phyloP scores from a whole-genome alignment of 176 grass and related monocot genomes.

The Thalia dealbata region DNA sequence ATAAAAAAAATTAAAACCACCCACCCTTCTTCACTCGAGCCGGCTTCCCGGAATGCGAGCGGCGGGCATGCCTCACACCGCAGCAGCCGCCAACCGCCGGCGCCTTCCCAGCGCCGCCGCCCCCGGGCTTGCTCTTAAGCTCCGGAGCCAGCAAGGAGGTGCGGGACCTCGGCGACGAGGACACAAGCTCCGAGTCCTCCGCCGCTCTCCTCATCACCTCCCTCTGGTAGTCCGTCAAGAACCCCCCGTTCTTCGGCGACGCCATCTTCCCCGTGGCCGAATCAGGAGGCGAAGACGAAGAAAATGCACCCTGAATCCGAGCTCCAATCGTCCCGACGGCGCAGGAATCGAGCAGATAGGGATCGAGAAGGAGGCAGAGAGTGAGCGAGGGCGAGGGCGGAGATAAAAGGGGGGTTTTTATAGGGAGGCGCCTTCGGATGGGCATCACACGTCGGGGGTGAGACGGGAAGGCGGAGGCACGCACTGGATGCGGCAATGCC shows the following conservation, averaged over 20 bases:
- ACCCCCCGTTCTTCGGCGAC: slow-evolving; percentile 83
- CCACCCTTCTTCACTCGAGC: slow-evolving; percentile 88
- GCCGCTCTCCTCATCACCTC: slow-evolving; percentile 70
- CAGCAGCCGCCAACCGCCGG: neutral
- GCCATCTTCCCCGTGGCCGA: slow-evolving; percentile 32
- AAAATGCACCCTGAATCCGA: neutral
- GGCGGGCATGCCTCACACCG: slow-evolving; percentile 47
- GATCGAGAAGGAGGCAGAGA: neutral
- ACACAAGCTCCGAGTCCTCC: slow-evolving; percentile 72
- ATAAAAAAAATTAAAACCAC: neutral
- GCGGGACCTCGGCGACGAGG: slow-evolving; percentile 45
- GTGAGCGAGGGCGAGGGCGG: neutral
- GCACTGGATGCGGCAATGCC: neutral
- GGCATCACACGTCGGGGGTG: neutral
- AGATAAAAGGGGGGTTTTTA: neutral
- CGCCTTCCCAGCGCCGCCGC: neutral
- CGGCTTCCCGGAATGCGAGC: slow-evolving; percentile 76
- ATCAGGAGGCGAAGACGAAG: neutral
- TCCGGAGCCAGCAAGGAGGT: slow-evolving; percentile 52
- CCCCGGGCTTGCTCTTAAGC: slow-evolving; percentile 31
- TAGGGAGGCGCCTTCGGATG: slow-evolving; percentile 7
- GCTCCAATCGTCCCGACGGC: neutral
- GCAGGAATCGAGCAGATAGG: neutral
- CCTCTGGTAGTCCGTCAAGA: slow-evolving; percentile 85
- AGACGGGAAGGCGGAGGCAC: neutral